Conservation (phyloP, 2,329 filamentous ascomycete species). For the Neofusicoccum kwambonambiense region DNA sequence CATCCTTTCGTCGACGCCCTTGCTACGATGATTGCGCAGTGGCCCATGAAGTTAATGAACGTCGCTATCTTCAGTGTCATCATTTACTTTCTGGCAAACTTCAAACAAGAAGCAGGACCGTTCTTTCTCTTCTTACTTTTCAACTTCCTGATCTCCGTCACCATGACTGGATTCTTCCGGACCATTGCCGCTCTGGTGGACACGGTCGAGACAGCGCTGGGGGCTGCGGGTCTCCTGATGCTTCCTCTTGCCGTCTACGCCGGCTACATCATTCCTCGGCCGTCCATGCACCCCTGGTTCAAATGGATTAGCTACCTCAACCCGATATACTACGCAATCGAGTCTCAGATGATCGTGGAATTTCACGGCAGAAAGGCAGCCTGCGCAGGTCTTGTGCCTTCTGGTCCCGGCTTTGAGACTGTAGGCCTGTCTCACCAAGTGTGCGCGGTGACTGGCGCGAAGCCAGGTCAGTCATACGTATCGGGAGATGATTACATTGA, state of each 20-base stretch:
- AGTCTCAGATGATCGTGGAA: slow-evolving; percentile 77
- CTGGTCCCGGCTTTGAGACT: no score
- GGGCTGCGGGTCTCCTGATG: slow-evolving; percentile 56
- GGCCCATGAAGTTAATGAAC: slow-evolving; percentile 76
- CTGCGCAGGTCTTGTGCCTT: slow-evolving; percentile 40
- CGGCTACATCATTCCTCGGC: slow-evolving; percentile 66
- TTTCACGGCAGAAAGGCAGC: slow-evolving; percentile 37
- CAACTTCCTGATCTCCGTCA: slow-evolving; percentile 59
- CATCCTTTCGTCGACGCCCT: slow-evolving; percentile 83
- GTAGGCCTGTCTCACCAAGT: slow-evolving; percentile 47
- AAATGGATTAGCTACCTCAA: slow-evolving; percentile 64
- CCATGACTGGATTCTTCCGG: slow-evolving; percentile 82
- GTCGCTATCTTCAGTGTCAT: slow-evolving; percentile 72
- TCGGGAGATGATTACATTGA: slow-evolving; percentile 39
- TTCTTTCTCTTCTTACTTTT: slow-evolving; percentile 85
- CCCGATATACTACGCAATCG: slow-evolving; percentile 76
- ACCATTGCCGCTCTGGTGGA: slow-evolving; percentile 72
- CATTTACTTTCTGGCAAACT: slow-evolving; percentile 81
- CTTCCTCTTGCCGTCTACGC: slow-evolving; percentile 65
- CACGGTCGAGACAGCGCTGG: slow-evolving; percentile 59
- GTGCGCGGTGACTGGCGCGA: slow-evolving; percentile 39
- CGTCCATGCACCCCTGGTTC: slow-evolving; percentile 53
- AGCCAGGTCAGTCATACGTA: slow-evolving; percentile 39
- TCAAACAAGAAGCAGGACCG: slow-evolving; percentile 67
- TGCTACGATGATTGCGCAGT: slow-evolving; percentile 77